A percentile compares a stretch with the other conserved stretches of the same genome.
Conservation (phyloP, 139 green algal species). For the Yamagishiella unicocca region DNA sequence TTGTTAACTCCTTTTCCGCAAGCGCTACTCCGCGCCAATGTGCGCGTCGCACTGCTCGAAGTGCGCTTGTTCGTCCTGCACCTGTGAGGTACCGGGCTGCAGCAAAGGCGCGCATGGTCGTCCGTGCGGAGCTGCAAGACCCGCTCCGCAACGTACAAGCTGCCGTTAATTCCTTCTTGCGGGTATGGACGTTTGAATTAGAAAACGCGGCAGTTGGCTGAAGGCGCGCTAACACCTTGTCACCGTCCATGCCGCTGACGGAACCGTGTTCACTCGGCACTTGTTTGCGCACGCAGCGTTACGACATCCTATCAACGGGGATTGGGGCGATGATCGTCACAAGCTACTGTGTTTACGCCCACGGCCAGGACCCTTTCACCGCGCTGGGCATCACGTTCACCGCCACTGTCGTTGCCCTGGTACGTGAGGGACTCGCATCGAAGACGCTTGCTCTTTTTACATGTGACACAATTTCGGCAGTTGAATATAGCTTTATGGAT, state of each 20-base stretch:
- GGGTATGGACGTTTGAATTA: background rate
- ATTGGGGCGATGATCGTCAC: constrained; percentile 72
- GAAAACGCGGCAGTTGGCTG: background rate
- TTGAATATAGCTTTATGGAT: no score
- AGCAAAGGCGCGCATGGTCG: background rate
- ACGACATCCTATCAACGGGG: constrained; percentile 71
- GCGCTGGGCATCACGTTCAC: constrained; percentile 70
- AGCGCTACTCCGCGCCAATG: background rate
- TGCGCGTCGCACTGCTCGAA: background rate
- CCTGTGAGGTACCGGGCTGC: background rate
- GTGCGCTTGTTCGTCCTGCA: background rate
- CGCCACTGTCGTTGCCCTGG: constrained; percentile 62
- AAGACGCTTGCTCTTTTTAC: no score
- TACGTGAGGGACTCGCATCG: background rate
- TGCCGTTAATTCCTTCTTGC: constrained; percentile 9
- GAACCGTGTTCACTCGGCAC: background rate
- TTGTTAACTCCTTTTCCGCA: background rate
- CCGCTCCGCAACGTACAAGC: constrained; percentile 7
- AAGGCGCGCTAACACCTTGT: background rate
- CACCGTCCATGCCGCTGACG: background rate
- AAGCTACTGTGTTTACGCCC: constrained; percentile 60
- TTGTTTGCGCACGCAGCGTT: constrained; percentile 39
- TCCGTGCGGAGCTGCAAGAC: constrained; percentile 24
- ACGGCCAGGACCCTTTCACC: constrained; percentile 69
- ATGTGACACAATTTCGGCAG: no score